Conservation (phyloP, 768 basidiomycete genomes). For the Amanita thiersii region DNA sequence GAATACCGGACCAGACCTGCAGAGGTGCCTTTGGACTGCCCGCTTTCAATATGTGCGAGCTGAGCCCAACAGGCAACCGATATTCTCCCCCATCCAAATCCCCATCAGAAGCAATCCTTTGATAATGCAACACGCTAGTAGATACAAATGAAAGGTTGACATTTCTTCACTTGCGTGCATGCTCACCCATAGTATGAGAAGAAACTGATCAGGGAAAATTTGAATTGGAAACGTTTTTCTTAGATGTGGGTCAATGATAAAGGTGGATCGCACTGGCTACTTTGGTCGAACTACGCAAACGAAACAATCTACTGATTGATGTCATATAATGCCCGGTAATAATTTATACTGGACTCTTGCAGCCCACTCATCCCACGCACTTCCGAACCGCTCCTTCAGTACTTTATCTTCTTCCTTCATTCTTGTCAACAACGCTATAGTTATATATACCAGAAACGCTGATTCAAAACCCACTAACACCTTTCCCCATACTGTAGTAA, state of each 20-base stretch:
- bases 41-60: constrained; percentile 86
- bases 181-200: constrained; percentile 93
- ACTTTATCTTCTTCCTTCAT: constrained; percentile 38
- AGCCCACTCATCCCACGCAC: constrained; percentile 36
- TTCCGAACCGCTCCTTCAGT: constrained; percentile 29
- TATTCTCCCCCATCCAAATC: constrained; percentile 29
- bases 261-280: no score
- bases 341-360: constrained; percentile 35
- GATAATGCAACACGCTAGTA: constrained; percentile 95
- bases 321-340: constrained; percentile 29
- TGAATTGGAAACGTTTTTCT: no score
- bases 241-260: no score
- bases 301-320: no score
- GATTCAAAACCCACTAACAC: constrained; percentile 20
- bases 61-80: constrained; percentile 80
- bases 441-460: constrained; percentile 16
- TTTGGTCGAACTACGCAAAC: no score
- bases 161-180: constrained; percentile 95
- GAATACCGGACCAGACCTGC: constrained; percentile 82
- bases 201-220: constrained; percentile 99
- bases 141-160: constrained; percentile 99
- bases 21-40: constrained; percentile 89
- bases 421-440: constrained; percentile 25
- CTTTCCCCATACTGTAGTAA: constrained; percentile 22
- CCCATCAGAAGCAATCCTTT: constrained; percentile 93